Percentiles rank a stretch among this genome's conserved stretches.
phyloP scores from a whole-genome alignment of 2,329 filamentous ascomycete genomes.

The Allantophomopsis cytisporea region DNA sequence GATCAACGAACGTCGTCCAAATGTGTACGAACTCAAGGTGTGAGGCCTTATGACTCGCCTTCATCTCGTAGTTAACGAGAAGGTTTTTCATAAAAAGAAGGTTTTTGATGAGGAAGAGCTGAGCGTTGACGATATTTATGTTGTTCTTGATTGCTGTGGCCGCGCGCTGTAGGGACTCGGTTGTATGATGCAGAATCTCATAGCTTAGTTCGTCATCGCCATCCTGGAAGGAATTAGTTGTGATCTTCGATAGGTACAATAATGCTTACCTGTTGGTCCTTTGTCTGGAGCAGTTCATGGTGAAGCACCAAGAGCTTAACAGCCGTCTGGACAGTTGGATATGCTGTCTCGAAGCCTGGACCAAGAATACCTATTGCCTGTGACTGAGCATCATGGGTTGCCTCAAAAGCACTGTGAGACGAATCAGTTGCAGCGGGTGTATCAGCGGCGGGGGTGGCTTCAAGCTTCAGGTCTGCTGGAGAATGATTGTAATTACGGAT shows the following conservation, averaged over 20 bases:
- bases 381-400: not conserved
- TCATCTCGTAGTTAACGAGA: slow-evolving; percentile 91
- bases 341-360: slow-evolving; percentile 2
- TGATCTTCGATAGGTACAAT: slow-evolving; percentile 7
- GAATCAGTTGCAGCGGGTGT: no score
- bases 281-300: slow-evolving; percentile 1
- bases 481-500: no score
- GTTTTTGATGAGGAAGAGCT: slow-evolving; percentile 91
- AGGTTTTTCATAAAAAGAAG: slow-evolving; percentile 91
- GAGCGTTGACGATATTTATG: slow-evolving; percentile 54
- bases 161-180: slow-evolving; percentile 66
- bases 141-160: slow-evolving; percentile 56
- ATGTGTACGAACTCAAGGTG: slow-evolving; percentile 51
- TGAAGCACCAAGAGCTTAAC: slow-evolving; percentile 4
- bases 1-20: slow-evolving; percentile 43
- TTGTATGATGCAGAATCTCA: slow-evolving; percentile 83
- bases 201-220: slow-evolving; percentile 44
- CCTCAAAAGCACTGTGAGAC: no score
- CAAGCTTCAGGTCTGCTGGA: not conserved
- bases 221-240: slow-evolving; percentile 3
- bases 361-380: slow-evolving; percentile 1
- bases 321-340: slow-evolving; percentile 5
- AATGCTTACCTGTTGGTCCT: slow-evolving; percentile 7
- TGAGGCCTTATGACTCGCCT: slow-evolving; percentile 38
- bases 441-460: no score